Evolutionary conservation across 1,139 yeast species (phyloP).

Genomic region (Pichia sp.): DNA sequence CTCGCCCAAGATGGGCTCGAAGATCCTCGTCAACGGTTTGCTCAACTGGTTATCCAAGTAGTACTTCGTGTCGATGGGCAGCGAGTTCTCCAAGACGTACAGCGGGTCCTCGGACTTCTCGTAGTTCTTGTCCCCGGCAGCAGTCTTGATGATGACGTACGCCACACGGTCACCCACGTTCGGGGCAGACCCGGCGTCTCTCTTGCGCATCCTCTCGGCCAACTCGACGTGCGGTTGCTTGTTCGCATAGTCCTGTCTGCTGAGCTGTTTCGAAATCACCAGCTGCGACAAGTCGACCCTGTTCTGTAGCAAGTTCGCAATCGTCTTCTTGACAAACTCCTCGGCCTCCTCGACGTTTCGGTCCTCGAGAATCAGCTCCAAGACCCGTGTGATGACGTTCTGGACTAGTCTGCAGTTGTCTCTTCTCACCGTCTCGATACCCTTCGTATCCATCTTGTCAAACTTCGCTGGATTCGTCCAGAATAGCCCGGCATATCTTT

Average conservation of each 20-base stretch:
- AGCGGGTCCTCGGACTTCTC: slow-evolving; percentile 97
- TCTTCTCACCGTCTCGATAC: slow-evolving; percentile 96
- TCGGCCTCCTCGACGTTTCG: slow-evolving; percentile 89
- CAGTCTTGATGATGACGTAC: slow-evolving; percentile 80
- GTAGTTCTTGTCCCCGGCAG: slow-evolving; percentile 78
- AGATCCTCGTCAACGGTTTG: slow-evolving; percentile 88
- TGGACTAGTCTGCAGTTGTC: slow-evolving; percentile 95
- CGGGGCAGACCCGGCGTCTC: slow-evolving; percentile 98
- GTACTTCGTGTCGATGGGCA: slow-evolving; percentile 93
- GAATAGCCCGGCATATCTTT: slow-evolving; percentile 93
- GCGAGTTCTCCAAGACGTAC: slow-evolving; percentile 82
- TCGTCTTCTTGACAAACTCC: slow-evolving; percentile 75
- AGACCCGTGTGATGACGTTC: slow-evolving; percentile 86
- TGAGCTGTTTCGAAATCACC: slow-evolving; percentile 89
- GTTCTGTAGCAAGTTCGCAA: slow-evolving; percentile 86
- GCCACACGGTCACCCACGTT: slow-evolving; percentile 97
- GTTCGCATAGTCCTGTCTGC: slow-evolving; percentile 86
- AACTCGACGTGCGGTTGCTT: slow-evolving; percentile 97
- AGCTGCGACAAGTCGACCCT: slow-evolving; percentile 88
- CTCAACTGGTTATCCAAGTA: slow-evolving; percentile 90
- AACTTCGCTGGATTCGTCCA: slow-evolving; percentile 90
- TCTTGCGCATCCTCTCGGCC: slow-evolving; percentile 91
- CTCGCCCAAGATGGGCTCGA: slow-evolving; percentile 93
- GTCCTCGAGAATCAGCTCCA: slow-evolving; percentile 80
- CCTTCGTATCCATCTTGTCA: slow-evolving; percentile 98